Conservation (phyloP, 148 eudicot genomes). For the Camellia sinensis region DNA sequence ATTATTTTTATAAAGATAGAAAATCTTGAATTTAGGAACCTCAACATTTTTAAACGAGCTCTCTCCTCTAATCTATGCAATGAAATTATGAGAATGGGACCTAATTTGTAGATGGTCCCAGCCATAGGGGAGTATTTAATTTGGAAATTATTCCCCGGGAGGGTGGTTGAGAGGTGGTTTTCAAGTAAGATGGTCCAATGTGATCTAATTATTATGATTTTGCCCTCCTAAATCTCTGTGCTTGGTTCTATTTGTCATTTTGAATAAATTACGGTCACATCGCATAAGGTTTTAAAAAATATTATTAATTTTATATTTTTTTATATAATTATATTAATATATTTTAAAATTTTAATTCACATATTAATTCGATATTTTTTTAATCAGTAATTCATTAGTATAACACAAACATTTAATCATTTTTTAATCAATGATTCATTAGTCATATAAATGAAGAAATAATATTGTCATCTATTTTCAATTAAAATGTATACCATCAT, state of each 20-base stretch:
- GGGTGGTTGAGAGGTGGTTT: conserved; percentile 1
- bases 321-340: too few relatives aligned
- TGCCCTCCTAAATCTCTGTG: not conserved
- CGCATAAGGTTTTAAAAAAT: too few relatives aligned
- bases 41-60: not conserved
- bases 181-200: not conserved
- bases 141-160: conserved; percentile 3
- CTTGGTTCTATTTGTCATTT: not conserved
- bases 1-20: conserved; percentile 12
- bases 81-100: conserved; percentile 13
- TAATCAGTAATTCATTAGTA: too few relatives aligned
- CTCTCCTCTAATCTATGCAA: conserved; percentile 7
- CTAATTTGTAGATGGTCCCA: not conserved
- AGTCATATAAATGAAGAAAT: too few relatives aligned
- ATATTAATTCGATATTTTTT: too few relatives aligned
- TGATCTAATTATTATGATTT: conserved; percentile 1
- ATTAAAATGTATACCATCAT: too few relatives aligned
- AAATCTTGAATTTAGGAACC: conserved; percentile 9
- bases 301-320: too few relatives aligned
- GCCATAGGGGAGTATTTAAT: not conserved
- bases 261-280: too few relatives aligned
- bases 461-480: too few relatives aligned
- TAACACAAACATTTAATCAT: too few relatives aligned
- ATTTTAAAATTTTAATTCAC: too few relatives aligned
- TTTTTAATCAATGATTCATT: too few relatives aligned